Evolutionary conservation across 2,329 filamentous ascomycete species (phyloP).

Genomic region (Exserohilum turcica): DNA sequence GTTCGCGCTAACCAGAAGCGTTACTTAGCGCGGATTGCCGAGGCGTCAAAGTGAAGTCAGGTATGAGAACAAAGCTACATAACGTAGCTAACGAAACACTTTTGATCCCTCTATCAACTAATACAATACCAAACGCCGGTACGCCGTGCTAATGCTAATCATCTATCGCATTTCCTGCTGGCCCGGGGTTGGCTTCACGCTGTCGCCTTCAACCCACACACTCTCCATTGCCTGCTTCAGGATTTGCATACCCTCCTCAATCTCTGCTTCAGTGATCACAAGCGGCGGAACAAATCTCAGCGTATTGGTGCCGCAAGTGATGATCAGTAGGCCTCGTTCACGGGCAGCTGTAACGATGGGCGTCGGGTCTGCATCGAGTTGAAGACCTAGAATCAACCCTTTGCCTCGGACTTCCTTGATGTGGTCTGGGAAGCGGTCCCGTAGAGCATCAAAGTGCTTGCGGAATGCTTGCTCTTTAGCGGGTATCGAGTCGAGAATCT

Average conservation of each 20-base stretch:
- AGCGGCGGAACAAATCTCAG: constrained; percentile 89
- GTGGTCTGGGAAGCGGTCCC: constrained; percentile 68
- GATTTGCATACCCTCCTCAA: constrained; percentile 75
- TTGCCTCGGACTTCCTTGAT: constrained; percentile 80
- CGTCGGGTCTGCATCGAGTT: constrained; percentile 74
- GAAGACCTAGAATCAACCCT: constrained; percentile 85
- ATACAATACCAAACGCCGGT: constrained; percentile 8
- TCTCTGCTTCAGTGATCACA: constrained; percentile 79
- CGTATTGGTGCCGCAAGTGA: constrained; percentile 92
- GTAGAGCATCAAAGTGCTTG: constrained; percentile 62
- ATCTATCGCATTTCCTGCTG: constrained; percentile 42
- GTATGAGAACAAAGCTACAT: not conserved
- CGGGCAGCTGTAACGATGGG: constrained; percentile 82
- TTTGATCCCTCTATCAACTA: not conserved
- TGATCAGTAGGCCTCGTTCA: constrained; percentile 84
- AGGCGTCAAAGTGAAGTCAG: too few relatives aligned
- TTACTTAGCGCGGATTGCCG: not conserved
- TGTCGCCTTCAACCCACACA: constrained; percentile 53
- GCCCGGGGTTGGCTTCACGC: constrained; percentile 38
- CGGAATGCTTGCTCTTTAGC: constrained; percentile 68
- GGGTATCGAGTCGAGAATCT: constrained; percentile 71
- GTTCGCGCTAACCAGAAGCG: constrained; percentile 12
- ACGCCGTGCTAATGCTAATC: constrained; percentile 26
- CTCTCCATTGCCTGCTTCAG: constrained; percentile 69
- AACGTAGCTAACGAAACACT: not conserved